Percentiles rank a stretch among this genome's conserved stretches.
phyloP scores from a whole-genome alignment of 1,284 basidiomycete species.

The Apiotrichum montevideense region DNA sequence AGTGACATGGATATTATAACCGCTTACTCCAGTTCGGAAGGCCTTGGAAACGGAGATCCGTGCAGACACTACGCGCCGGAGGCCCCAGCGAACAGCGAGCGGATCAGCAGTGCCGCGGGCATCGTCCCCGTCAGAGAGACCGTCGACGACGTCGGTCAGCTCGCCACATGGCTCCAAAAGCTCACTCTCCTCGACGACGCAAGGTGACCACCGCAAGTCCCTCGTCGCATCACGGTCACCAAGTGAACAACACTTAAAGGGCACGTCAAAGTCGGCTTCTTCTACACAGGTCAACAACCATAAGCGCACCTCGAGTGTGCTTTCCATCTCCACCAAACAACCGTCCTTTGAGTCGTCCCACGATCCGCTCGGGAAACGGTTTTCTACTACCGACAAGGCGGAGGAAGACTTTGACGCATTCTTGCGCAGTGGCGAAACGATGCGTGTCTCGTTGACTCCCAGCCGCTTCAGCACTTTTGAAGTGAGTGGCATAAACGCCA shows the following conservation, averaged over 20 bases:
- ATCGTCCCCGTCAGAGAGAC: conserved; percentile 6
- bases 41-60: background rate
- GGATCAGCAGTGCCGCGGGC: conserved; percentile 4
- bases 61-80: background rate
- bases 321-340: conserved; percentile 24
- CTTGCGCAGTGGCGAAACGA: conserved; percentile 76
- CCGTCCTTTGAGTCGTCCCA: conserved; percentile 11
- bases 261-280: background rate
- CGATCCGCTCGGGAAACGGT: background rate
- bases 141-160: conserved; percentile 10
- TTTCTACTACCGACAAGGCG: conserved; percentile 19
- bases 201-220: background rate
- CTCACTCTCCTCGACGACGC: conserved; percentile 10
- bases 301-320: conserved; percentile 24
- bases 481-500: conserved; percentile 50
- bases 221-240: background rate
- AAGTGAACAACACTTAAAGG: conserved; percentile 10
- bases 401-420: conserved; percentile 78
- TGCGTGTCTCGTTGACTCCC: conserved; percentile 92
- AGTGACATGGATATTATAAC: conserved; percentile 5
- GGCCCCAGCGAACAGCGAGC: background rate
- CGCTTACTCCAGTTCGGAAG: background rate
- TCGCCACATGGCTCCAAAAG: conserved; percentile 18
- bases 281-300: conserved; percentile 11
- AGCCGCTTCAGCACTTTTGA: conserved; percentile 84